phyloP scores from a whole-genome alignment of 768 basidiomycete species.

The Tremella yokohamensis region DNA sequence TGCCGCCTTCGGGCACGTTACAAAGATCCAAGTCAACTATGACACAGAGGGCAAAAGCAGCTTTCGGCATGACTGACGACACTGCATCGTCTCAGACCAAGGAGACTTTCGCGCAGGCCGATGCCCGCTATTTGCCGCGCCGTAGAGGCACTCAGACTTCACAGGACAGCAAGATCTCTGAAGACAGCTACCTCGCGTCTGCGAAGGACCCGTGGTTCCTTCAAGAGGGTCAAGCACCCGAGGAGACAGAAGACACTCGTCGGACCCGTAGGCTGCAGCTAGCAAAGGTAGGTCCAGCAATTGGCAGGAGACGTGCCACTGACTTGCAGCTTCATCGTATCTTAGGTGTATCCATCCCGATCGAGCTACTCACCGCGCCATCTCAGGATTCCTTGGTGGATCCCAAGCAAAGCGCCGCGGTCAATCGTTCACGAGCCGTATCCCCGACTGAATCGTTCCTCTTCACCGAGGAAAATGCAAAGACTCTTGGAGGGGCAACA shows the following conservation, averaged over 20 bases:
- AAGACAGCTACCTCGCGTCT: neutral
- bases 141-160: too few relatives aligned
- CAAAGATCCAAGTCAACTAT: too few relatives aligned
- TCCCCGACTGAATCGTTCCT: neutral
- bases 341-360: constrained; percentile 26
- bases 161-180: neutral
- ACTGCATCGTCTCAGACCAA: too few relatives aligned
- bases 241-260: constrained; percentile 10
- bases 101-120: too few relatives aligned
- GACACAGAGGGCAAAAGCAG: too few relatives aligned
- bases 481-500: neutral
- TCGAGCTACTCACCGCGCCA: constrained; percentile 8
- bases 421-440: constrained; percentile 6
- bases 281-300: constrained; percentile 24
- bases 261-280: constrained; percentile 14
- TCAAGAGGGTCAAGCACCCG: neutral
- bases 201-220: neutral
- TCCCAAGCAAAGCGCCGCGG: neutral
- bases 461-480: neutral
- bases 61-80: too few relatives aligned
- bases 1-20: too few relatives aligned
- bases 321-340: constrained; percentile 25
- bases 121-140: too few relatives aligned
- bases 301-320: neutral
- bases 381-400: neutral